phyloP scores from a whole-genome alignment of 441 rosid genomes.

The Macaranga tanarius region DNA sequence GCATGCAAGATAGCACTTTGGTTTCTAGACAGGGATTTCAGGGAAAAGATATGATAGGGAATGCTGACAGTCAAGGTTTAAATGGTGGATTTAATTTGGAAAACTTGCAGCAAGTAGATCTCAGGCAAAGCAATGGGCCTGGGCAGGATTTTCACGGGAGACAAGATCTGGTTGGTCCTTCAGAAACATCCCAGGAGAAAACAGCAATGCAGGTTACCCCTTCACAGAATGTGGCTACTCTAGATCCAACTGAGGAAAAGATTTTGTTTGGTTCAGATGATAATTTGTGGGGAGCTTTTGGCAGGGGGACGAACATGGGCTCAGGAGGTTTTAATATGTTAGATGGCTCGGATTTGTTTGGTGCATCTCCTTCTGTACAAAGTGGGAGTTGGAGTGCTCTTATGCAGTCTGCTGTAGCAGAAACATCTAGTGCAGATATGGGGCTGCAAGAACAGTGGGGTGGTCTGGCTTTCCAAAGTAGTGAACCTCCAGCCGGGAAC shows the following conservation, averaged over 20 bases:
- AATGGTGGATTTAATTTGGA: conserved; percentile 42
- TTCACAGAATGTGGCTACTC: conserved; percentile 56
- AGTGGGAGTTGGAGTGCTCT: conserved; percentile 99
- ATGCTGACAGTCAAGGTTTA: conserved; percentile 44
- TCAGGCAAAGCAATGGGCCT: conserved; percentile 40
- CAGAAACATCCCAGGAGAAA: conserved; percentile 49
- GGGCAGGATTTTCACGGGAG: conserved; percentile 44
- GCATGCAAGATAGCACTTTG: conserved; percentile 42
- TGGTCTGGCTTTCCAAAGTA: conserved; percentile 37
- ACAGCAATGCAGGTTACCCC: conserved; percentile 34
- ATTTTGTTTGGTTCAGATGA: conserved; percentile 90
- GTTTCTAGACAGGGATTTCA: conserved; percentile 49
- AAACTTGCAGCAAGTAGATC: conserved; percentile 42
- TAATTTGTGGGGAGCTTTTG: conserved; percentile 75
- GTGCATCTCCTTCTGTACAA: conserved; percentile 65
- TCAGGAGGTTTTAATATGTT: conserved; percentile 43
- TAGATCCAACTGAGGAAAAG: conserved; percentile 92
- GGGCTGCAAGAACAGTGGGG: conserved; percentile 57
- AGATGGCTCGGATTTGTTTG: conserved; percentile 43
- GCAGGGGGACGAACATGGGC: conserved; percentile 46
- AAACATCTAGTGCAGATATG: conserved; percentile 48
- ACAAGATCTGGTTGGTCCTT: conserved; percentile 40
- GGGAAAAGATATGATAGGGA: conserved; percentile 37
- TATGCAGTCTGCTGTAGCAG: conserved; percentile 90
- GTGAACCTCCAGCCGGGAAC: conserved; percentile 39